Percentiles rank a stretch among this genome's conserved stretches.
Conservation (phyloP, 2,329 filamentous ascomycete species). For the Fusarium burgessii region DNA sequence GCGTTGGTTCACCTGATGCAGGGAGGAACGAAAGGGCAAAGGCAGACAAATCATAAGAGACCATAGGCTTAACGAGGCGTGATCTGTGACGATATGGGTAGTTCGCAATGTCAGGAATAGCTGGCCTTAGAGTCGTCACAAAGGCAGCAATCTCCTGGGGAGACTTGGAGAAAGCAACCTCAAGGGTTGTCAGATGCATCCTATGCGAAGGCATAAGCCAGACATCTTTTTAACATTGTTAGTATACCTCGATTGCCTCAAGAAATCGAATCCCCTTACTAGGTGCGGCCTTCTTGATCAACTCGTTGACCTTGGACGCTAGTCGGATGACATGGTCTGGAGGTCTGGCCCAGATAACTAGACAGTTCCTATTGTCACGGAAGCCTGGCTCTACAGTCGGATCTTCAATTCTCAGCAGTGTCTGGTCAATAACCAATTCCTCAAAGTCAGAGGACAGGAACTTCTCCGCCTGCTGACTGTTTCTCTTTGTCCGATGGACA, state of each 20-base stretch:
- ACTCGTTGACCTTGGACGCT: constrained; percentile 75
- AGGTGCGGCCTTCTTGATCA: constrained; percentile 73
- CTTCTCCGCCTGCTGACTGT: constrained; percentile 78
- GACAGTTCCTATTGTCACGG: constrained; percentile 80
- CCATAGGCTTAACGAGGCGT: constrained; percentile 81
- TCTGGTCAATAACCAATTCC: constrained; percentile 80
- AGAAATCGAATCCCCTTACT: constrained; percentile 64
- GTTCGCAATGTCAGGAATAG: constrained; percentile 71
- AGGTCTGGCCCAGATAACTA: constrained; percentile 90
- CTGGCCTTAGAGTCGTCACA: constrained; percentile 66
- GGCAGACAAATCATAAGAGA: constrained; percentile 88
- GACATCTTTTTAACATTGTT: constrained; percentile 64
- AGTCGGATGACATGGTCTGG: constrained; percentile 77
- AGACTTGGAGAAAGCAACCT: constrained; percentile 84
- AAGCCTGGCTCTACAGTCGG: constrained; percentile 75
- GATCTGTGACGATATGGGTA: constrained; percentile 76
- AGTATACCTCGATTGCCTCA: neutral
- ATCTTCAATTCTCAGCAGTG: constrained; percentile 76
- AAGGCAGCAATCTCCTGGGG: constrained; percentile 74
- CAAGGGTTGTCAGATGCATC: constrained; percentile 88
- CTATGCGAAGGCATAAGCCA: constrained; percentile 87
- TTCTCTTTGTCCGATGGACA: constrained; percentile 79
- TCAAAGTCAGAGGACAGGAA: constrained; percentile 76
- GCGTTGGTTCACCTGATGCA: constrained; percentile 70
- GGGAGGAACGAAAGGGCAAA: constrained; percentile 90